These are phyloP conservation scores for Brettanomyces bruxellensis DNA, from an alignment of 805 yeast genomes.

Conservation along the genomic window DNA sequence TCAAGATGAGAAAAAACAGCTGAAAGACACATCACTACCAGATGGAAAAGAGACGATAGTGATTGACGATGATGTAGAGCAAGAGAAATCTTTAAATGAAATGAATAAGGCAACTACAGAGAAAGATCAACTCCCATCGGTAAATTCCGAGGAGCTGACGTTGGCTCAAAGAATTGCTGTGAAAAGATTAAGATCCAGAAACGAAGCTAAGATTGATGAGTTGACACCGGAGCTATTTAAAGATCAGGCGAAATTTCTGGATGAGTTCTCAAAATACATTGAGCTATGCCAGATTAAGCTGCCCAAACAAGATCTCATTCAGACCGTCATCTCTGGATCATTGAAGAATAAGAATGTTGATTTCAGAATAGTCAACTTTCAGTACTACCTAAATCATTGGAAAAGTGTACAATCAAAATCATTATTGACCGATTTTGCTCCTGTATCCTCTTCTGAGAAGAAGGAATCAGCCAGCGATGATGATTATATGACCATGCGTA, in stretches of 20 bases:
- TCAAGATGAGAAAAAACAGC: background rate
- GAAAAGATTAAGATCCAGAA: constrained; percentile 12
- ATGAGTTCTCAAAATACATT: constrained; percentile 11
- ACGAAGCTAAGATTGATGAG: constrained; percentile 11
- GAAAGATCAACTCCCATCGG: background rate
- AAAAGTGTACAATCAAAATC: constrained; percentile 13
- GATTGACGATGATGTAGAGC: background rate
- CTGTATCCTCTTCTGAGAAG: constrained; percentile 3
- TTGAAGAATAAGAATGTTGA: background rate
- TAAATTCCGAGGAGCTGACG: constrained; percentile 6
- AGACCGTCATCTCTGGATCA: constrained; percentile 31
- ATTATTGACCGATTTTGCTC: constrained; percentile 13
- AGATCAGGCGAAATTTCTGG: constrained; percentile 11
- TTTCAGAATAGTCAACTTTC: constrained; percentile 4
- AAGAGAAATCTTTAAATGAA: background rate
- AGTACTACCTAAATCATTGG: constrained; percentile 13
- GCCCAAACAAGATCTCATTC: constrained; percentile 31
- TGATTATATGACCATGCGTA: background rate
- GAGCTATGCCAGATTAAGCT: constrained; percentile 27
- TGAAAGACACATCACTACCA: background rate
- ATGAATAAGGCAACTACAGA: no score
- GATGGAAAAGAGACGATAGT: background rate
- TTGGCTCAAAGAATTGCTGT: constrained; percentile 14
- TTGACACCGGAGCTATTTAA: constrained; percentile 8
- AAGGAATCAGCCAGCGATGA: background rate